phyloP scores from a whole-genome alignment of 179 eudicot genomes.

The Amaranthus tricolor region DNA sequence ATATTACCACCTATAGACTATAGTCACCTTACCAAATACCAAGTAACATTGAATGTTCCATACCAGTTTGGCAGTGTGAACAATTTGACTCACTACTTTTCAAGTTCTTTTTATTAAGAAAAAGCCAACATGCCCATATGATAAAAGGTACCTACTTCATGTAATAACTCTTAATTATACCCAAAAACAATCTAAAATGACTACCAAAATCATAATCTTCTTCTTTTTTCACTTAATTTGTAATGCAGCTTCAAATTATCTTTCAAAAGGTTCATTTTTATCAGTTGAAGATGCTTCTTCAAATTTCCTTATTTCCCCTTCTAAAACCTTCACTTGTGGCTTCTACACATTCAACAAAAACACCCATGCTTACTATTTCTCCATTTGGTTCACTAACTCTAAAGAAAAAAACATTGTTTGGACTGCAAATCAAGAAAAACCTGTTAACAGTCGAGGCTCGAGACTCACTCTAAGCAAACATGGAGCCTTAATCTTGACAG shows the following conservation, averaged over 20 bases:
- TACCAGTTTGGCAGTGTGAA: too few relatives aligned
- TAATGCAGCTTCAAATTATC: slow-evolving; percentile 19
- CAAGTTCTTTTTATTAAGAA: too few relatives aligned
- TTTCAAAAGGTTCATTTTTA: slow-evolving; percentile 39
- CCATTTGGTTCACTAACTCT: slow-evolving; percentile 58
- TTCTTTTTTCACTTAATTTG: neutral
- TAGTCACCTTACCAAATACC: too few relatives aligned
- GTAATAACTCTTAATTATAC: too few relatives aligned
- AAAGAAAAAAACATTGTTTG: slow-evolving; percentile 43
- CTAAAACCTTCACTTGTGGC: slow-evolving; percentile 52
- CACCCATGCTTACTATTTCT: slow-evolving; percentile 46
- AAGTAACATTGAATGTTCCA: too few relatives aligned
- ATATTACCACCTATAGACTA: too few relatives aligned
- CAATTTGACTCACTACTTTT: too few relatives aligned
- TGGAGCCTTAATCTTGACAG: slow-evolving; percentile 42
- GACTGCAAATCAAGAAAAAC: slow-evolving; percentile 54
- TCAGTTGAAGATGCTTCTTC: slow-evolving; percentile 35
- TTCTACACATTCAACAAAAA: slow-evolving; percentile 33
- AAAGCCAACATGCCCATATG: too few relatives aligned
- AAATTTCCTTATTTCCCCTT: slow-evolving; percentile 37
- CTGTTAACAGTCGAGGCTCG: slow-evolving; percentile 49
- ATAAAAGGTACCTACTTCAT: too few relatives aligned
- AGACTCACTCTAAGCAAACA: slow-evolving; percentile 28
- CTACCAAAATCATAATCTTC: neutral
- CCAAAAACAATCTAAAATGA: slow-evolving; percentile 19